Percentiles rank a stretch among this genome's conserved stretches.
Evolutionary conservation across 2,329 filamentous ascomycete genomes (phyloP).

Genomic region (Epichloe coenophiala): DNA sequence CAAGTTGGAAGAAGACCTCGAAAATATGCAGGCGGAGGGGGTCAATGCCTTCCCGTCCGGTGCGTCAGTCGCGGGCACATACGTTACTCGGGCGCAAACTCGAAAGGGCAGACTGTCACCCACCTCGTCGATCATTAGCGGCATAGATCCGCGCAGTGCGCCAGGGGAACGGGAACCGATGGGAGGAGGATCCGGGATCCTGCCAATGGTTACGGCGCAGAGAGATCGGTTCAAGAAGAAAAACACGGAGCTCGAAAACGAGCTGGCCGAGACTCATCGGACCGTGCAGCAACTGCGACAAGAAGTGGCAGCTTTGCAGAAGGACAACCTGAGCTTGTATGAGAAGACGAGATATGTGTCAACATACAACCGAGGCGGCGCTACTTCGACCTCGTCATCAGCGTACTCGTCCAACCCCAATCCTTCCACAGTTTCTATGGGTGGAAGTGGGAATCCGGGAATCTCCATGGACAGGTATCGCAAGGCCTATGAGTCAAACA

Average conservation of each 20-base stretch:
- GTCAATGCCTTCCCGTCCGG: conserved; percentile 76
- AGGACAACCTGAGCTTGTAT: conserved; percentile 90
- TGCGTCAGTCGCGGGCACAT: conserved; percentile 86
- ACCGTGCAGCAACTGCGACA: conserved; percentile 76
- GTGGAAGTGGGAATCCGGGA: conserved; percentile 43
- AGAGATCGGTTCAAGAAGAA: conserved; percentile 97
- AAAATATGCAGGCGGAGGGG: conserved; percentile 73
- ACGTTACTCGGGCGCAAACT: conserved; percentile 49
- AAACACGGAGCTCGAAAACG: conserved; percentile 78
- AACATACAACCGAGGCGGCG: conserved; percentile 67
- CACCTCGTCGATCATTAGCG: conserved; percentile 95
- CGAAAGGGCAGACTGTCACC: conserved; percentile 68
- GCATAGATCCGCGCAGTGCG: conserved; percentile 58
- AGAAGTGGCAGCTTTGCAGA: conserved; percentile 83
- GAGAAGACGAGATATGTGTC: conserved; percentile 97
- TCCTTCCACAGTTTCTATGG: conserved; percentile 52
- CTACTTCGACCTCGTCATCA: conserved; percentile 45
- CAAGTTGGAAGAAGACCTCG: conserved; percentile 83
- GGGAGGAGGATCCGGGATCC: conserved; percentile 69
- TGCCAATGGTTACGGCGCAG: conserved; percentile 97
- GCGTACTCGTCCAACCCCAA: conserved; percentile 63
- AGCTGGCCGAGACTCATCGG: conserved; percentile 72
- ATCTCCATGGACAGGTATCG: conserved; percentile 73
- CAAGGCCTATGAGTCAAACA: conserved; percentile 85
- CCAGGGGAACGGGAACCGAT: conserved; percentile 45